Evolutionary conservation across 2,329 filamentous ascomycete species (phyloP).

Genomic region (Verticillium albo-atrum): DNA sequence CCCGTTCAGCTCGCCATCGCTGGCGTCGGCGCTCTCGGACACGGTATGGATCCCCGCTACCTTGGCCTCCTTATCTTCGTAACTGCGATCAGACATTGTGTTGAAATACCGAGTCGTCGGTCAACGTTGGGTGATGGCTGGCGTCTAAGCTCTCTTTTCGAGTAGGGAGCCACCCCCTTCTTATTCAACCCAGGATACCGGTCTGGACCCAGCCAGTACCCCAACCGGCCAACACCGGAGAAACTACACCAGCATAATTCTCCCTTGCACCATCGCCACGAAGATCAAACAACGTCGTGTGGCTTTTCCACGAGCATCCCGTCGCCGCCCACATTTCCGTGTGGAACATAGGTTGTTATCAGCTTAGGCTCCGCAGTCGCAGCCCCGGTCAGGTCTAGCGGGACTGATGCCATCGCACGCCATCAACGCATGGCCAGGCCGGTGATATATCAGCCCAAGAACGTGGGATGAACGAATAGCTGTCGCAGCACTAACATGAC

Average conservation of each 20-base stretch:
- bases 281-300: background rate
- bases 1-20: constrained; percentile 1
- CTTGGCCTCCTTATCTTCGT: constrained; percentile 1
- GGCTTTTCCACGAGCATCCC: background rate
- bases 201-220: too few relatives aligned
- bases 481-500: background rate
- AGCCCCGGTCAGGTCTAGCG: background rate
- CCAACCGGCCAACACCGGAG: too few relatives aligned
- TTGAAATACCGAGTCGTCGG: background rate
- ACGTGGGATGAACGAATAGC: background rate
- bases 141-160: too few relatives aligned
- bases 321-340: background rate
- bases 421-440: background rate
- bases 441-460: background rate
- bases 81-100: background rate
- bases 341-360: background rate
- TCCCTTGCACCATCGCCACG: background rate
- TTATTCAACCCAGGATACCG: too few relatives aligned
- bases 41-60: background rate
- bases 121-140: too few relatives aligned
- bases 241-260: too few relatives aligned
- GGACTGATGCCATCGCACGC: constrained; percentile 2
- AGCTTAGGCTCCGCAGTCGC: background rate
- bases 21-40: background rate
- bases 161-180: too few relatives aligned